These are phyloP conservation scores for Blakeslea trispora DNA, from an alignment of 371 early-diverging fungal genomes.

Conservation along the genomic window DNA sequence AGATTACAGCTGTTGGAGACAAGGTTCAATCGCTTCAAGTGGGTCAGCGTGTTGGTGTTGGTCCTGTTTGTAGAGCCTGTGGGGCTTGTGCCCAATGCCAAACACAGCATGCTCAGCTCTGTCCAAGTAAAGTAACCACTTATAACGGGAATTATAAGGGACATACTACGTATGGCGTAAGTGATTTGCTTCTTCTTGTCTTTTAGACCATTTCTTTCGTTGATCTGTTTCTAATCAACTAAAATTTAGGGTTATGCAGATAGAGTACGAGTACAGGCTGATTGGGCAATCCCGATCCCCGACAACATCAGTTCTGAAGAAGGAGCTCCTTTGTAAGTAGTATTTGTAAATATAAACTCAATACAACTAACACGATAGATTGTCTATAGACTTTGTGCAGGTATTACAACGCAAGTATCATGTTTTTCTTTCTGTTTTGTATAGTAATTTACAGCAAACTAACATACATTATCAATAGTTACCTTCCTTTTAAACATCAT, in stretches of 20 bases:
- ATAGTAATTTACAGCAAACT: background rate
- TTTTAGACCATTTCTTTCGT: too few relatives aligned
- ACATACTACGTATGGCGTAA: constrained; percentile 49
- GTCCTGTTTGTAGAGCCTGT: constrained; percentile 54
- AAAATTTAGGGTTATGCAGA: constrained; percentile 36
- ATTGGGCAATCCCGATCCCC: constrained; percentile 58
- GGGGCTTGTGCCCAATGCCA: constrained; percentile 45
- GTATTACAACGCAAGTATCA: constrained; percentile 57
- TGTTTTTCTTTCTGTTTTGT: too few relatives aligned
- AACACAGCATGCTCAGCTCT: constrained; percentile 36
- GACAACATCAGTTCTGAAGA: constrained; percentile 43
- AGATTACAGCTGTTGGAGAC: constrained; percentile 57
- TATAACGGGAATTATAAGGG: constrained; percentile 50
- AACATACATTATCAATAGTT: constrained; percentile 2
- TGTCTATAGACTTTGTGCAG: constrained; percentile 63
- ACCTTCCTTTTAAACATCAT: constrained; percentile 56
- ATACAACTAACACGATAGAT: background rate
- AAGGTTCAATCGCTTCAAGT: constrained; percentile 48
- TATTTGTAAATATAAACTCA: background rate
- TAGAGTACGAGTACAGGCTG: constrained; percentile 43
- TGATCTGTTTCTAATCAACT: background rate
- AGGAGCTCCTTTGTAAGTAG: constrained; percentile 49
- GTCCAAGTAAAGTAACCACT: constrained; percentile 40
- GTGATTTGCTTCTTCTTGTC: background rate
- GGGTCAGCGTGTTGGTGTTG: constrained; percentile 77